These are phyloP conservation scores for Stygiomarasmius scandens DNA, from an alignment of 1,284 basidiomycete species.

Conservation along the genomic window DNA sequence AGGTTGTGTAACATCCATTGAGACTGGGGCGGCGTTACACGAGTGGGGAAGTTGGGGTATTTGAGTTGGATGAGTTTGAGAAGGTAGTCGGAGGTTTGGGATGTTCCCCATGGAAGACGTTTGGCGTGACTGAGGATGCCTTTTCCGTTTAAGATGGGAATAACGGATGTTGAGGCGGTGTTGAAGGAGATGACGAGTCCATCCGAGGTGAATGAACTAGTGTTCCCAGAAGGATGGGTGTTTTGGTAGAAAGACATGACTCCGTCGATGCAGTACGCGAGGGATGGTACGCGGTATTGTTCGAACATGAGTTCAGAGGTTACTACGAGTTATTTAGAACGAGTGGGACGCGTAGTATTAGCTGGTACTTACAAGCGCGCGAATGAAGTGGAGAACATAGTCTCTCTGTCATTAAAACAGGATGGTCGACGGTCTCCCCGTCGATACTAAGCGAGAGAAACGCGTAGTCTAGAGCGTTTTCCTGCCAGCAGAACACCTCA, in stretches of 20 bases:
- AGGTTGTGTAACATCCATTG: slow-evolving; percentile 91
- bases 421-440: slow-evolving; percentile 80
- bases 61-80: slow-evolving; percentile 94
- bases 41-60: slow-evolving; percentile 85
- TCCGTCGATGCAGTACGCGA: slow-evolving; percentile 90
- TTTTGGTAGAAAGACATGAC: slow-evolving; percentile 92
- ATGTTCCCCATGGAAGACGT: slow-evolving; percentile 92
- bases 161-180: slow-evolving; percentile 83
- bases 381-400: slow-evolving; percentile 91
- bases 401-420: slow-evolving; percentile 93
- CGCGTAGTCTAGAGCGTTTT: slow-evolving; percentile 92
- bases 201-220: slow-evolving; percentile 54
- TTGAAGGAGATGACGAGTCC: slow-evolving; percentile 87
- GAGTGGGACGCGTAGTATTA: neutral
- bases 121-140: slow-evolving; percentile 84
- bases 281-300: slow-evolving; percentile 84
- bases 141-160: slow-evolving; percentile 81
- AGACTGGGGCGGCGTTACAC: slow-evolving; percentile 58
- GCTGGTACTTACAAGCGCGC: slow-evolving; percentile 65
- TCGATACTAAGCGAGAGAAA: slow-evolving; percentile 89
- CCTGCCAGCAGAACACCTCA: slow-evolving; percentile 52
- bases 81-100: slow-evolving; percentile 89
- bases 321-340: slow-evolving; percentile 48
- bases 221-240: slow-evolving; percentile 38
- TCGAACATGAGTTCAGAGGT: slow-evolving; percentile 98